Evolutionary conservation across 768 basidiomycete genomes (phyloP), one percentile per base, ranked within the genome.

Genomic region (Amanita inopinata): DNA sequence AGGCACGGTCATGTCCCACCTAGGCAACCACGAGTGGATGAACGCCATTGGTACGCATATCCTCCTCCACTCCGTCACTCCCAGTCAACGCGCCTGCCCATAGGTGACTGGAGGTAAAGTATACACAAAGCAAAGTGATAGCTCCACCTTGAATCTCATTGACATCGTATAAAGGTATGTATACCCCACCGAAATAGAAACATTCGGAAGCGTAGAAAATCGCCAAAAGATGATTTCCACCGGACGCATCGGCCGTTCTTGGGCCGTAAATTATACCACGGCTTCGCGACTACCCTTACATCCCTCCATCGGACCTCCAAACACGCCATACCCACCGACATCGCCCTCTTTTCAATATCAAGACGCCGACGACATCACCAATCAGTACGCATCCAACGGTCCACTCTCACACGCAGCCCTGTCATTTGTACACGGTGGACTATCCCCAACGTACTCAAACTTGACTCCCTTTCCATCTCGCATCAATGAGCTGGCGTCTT

Each of bases 1-100:
- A 3, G 92, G 88, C 1, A 71, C 68, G 3, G 70, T 99, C 10
- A 56, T 94, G 23, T 79, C 74, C 9, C 72, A 88, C 42, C 65
- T 97, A 24, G 96, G 96, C 18, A 99, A 99, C 58, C 96, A 99
- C 51, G 96, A 98, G 59, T 81, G 83, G 70, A 96, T 97, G 90
- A 93, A 93, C 50, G 78, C 75, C 10, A 80, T 89, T 46, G 84
- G 84, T 82, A 51, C 31, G 56, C n/a, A 47, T 12, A 27, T 18
- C 27, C 17, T 25, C 28, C 27, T 3, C 22, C 38, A 14, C 39
- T 48, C 40, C 33, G 19, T 36, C 10, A 37, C n/a, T 20, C 22
- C 38, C 40, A 51, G 46, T 40, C 55, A 31, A 30, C 11, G 9
- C 38, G 2, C 25, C 27, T n/a, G 36, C 14, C 43, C 24, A 25